These are phyloP conservation scores for Penicillium subrubescens DNA, from an alignment of 495 filamentous ascomycete species.

Conservation along the genomic window DNA sequence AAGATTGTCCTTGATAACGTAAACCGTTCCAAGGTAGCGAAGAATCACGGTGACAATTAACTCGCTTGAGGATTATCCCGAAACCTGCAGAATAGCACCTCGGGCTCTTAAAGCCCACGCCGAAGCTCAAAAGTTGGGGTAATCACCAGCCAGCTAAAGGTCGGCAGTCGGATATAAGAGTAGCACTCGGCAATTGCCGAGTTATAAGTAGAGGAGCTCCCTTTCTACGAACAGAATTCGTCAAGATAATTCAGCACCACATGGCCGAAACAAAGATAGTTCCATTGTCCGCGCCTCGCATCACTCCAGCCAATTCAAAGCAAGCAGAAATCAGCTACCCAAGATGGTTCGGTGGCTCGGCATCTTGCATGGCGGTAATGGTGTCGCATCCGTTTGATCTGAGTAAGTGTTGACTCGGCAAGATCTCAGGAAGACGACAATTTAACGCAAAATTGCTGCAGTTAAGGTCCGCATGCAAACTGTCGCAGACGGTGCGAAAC, in stretches of 20 bases:
- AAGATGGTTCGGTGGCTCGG: constrained; percentile 48
- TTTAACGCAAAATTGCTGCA: neutral
- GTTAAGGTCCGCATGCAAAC: constrained; percentile 42
- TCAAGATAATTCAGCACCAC: neutral
- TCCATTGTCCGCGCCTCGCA: neutral
- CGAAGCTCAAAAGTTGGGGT: neutral
- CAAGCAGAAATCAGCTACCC: constrained; percentile 31
- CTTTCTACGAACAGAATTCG: neutral
- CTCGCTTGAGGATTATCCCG: neutral
- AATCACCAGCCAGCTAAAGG: neutral
- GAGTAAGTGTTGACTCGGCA: constrained; percentile 20
- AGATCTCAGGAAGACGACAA: neutral
- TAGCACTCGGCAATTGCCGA: neutral
- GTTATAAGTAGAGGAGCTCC: neutral
- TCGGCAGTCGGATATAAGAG: neutral
- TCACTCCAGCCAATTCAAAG: neutral
- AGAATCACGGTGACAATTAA: neutral
- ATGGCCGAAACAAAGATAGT: neutral
- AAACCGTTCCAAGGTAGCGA: neutral
- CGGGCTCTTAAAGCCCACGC: neutral
- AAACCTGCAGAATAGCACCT: neutral
- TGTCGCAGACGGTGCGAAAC: constrained; percentile 24
- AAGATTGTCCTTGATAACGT: neutral
- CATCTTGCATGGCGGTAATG: constrained; percentile 45
- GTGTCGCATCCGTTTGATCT: constrained; percentile 48